These are phyloP conservation scores for Ascoidea tarda DNA, from an alignment of 805 yeast species.

Conservation along the genomic window DNA sequence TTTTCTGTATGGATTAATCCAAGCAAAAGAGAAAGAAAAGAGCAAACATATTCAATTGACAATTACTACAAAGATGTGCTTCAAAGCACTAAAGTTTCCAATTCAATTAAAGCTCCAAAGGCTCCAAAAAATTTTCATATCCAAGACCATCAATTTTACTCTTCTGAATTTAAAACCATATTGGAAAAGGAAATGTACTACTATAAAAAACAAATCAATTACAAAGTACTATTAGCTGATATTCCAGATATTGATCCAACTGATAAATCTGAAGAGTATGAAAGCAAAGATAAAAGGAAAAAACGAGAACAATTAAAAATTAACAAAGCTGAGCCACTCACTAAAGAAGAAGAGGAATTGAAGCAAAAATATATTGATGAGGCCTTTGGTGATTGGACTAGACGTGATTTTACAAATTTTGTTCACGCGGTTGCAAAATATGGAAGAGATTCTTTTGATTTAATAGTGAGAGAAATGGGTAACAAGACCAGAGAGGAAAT, in stretches of 20 bases:
- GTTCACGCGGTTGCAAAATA: constrained; percentile 59
- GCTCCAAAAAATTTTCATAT: constrained; percentile 77
- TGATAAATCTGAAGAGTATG: constrained; percentile 5
- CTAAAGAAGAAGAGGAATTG: constrained; percentile 63
- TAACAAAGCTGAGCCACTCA: constrained; percentile 63
- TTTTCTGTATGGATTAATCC: constrained; percentile 61
- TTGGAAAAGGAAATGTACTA: constrained; percentile 73
- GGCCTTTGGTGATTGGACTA: constrained; percentile 75
- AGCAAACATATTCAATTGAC: constrained; percentile 68
- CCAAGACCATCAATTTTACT: constrained; percentile 86
- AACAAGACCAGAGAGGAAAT: constrained; percentile 77
- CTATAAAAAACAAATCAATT: constrained; percentile 54
- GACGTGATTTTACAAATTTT: constrained; percentile 79
- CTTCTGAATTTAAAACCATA: constrained; percentile 59
- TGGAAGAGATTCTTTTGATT: constrained; percentile 62
- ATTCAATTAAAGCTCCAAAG: constrained; percentile 45
- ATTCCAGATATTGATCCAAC: constrained; percentile 31
- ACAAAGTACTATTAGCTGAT: constrained; percentile 46
- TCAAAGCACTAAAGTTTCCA: constrained; percentile 24
- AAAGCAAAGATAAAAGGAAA: constrained; percentile 14
- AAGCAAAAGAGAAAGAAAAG: constrained; percentile 71
- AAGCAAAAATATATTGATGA: constrained; percentile 42
- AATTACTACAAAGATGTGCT: constrained; percentile 74
- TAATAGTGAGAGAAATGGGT: constrained; percentile 60
- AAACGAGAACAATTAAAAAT: constrained; percentile 54